Percentiles rank a stretch among this genome's conserved stretches.
phyloP scores from a whole-genome alignment of 2,329 filamentous ascomycete genomes.

The Fusarium albidum region DNA sequence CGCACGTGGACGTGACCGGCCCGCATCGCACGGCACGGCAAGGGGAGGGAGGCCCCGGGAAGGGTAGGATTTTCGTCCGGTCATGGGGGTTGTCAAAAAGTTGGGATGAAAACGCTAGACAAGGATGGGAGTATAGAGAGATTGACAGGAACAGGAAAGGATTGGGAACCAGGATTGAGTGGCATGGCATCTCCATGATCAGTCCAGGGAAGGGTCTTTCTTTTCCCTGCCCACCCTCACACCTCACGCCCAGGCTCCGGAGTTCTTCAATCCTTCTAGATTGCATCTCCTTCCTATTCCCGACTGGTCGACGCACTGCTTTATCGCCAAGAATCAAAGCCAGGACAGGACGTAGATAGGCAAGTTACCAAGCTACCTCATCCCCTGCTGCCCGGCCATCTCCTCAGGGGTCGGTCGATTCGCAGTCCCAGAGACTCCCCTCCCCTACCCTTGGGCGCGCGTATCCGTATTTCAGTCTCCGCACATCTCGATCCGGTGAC shows the following conservation, averaged over 20 bases:
- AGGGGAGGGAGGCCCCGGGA: too few relatives aligned
- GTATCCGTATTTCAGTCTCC: conserved; percentile 12
- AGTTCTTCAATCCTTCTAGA: background rate
- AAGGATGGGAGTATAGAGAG: background rate
- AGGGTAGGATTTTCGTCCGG: background rate
- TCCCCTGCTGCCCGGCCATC: conserved; percentile 2
- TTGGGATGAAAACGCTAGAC: conserved; percentile 20
- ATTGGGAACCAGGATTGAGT: too few relatives aligned
- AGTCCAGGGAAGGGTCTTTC: too few relatives aligned
- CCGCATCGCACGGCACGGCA: conserved; percentile 3
- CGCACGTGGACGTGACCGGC: conserved; percentile 22
- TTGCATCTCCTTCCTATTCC: background rate
- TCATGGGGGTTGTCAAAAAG: background rate
- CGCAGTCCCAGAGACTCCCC: conserved; percentile 8
- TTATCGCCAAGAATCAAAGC: background rate
- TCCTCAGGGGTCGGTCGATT: background rate
- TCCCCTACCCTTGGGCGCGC: conserved; percentile 10
- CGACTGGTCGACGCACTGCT: background rate
- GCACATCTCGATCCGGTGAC: background rate
- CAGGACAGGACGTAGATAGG: background rate
- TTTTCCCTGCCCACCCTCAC: too few relatives aligned
- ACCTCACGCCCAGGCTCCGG: background rate
- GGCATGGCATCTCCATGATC: too few relatives aligned
- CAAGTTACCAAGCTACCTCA: too few relatives aligned
- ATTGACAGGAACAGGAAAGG: too few relatives aligned